Percentiles rank a stretch among this genome's conserved stretches.
These are phyloP conservation scores for Fraxinus albicans DNA, from an alignment of 305 asterid species.

Conservation along the genomic window DNA sequence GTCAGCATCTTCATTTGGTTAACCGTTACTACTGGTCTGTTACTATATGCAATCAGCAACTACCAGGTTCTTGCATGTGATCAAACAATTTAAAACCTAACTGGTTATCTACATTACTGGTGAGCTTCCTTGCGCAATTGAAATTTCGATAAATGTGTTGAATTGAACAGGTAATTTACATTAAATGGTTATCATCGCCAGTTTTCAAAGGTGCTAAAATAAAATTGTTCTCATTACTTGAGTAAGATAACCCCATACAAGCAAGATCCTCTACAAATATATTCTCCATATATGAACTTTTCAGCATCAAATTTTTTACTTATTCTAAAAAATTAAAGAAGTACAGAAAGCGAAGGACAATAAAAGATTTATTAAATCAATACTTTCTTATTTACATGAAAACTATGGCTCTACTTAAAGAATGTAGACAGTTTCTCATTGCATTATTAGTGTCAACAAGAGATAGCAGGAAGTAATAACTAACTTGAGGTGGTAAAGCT, in stretches of 20 bases:
- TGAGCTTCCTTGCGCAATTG: background rate
- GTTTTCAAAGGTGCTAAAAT: slow-evolving; percentile 1
- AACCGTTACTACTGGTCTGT: background rate
- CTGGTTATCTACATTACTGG: background rate
- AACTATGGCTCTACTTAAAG: background rate
- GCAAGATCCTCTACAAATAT: background rate
- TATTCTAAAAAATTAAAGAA: background rate
- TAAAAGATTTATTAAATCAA: background rate
- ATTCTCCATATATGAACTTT: background rate
- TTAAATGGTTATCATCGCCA: background rate
- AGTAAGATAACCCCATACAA: background rate
- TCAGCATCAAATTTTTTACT: background rate
- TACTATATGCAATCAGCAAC: background rate
- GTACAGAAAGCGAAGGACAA: background rate
- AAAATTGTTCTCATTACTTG: background rate
- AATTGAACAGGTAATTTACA: background rate
- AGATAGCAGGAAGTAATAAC: background rate
- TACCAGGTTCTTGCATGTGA: background rate
- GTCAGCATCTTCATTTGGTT: background rate
- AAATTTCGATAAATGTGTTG: background rate
- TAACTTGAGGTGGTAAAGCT: background rate
- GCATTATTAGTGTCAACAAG: background rate
- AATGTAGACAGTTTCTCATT: background rate
- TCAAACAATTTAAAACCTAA: background rate
- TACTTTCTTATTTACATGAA: background rate